phyloP scores from a whole-genome alignment of 129 eudicot species.

The Helichrysum umbraculigerum region DNA sequence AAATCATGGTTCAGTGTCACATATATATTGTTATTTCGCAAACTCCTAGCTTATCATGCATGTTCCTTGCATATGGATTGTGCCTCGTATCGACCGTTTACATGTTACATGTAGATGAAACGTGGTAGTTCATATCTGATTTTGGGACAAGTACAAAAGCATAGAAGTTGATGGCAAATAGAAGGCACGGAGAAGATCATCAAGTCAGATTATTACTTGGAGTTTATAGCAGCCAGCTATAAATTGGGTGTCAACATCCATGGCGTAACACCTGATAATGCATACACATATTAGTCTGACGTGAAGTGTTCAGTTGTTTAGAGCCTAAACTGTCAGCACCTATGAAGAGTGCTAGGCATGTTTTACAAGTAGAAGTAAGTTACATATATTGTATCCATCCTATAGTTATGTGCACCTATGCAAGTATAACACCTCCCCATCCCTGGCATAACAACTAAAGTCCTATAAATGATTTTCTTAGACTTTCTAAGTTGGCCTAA shows the following conservation, averaged over 20 bases:
- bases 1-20: not conserved
- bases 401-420: not conserved
- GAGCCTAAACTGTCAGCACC: not conserved
- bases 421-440: not conserved
- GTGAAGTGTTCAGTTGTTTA: not conserved
- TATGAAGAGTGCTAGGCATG: not conserved
- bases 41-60: not conserved
- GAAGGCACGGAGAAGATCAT: not conserved
- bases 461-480: not conserved
- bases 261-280: not conserved
- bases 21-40: not conserved
- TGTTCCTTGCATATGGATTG: not conserved
- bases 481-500: not conserved
- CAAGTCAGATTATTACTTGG: not conserved
- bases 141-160: not conserved
- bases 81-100: not conserved
- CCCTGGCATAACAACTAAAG: not conserved
- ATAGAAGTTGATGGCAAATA: not conserved
- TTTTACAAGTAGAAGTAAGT: not conserved
- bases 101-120: not conserved
- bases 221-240: not conserved
- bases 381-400: not conserved
- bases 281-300: not conserved
- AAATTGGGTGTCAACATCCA: constrained; percentile 5
- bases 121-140: not conserved